These are phyloP conservation scores for Tylopilus rubrobrunneus DNA, from an alignment of 768 basidiomycete genomes.

Conservation along the genomic window DNA sequence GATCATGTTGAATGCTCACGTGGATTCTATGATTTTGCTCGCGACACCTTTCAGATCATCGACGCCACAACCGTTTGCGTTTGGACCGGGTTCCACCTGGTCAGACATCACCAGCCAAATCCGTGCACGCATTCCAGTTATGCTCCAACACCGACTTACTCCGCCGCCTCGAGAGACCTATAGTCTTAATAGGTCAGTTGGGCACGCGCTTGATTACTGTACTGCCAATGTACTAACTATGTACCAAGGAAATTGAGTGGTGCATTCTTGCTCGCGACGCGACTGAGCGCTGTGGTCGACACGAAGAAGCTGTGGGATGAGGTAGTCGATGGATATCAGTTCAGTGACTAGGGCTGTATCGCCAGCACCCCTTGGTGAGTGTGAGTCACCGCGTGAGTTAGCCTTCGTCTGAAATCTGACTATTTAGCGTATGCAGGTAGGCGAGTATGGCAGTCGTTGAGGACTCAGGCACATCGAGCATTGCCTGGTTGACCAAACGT, in stretches of 20 bases:
- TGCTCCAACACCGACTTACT: slow-evolving; percentile 84
- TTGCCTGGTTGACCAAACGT: too few relatives aligned
- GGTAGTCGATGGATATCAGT: slow-evolving; percentile 38
- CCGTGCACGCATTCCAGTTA: slow-evolving; percentile 78
- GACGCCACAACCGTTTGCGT: slow-evolving; percentile 72
- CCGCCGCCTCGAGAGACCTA: slow-evolving; percentile 96
- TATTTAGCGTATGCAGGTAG: not conserved
- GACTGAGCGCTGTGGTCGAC: slow-evolving; percentile 70
- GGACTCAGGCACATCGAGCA: too few relatives aligned
- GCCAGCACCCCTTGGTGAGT: not conserved
- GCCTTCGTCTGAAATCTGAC: not conserved
- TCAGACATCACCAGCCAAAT: slow-evolving; percentile 72
- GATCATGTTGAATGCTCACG: slow-evolving; percentile 86
- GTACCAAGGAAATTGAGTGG: slow-evolving; percentile 67
- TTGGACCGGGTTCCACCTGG: slow-evolving; percentile 65
- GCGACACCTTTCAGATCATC: slow-evolving; percentile 76
- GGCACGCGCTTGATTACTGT: slow-evolving; percentile 2
- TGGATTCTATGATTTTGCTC: slow-evolving; percentile 77
- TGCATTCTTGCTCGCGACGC: slow-evolving; percentile 72
- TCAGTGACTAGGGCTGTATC: not conserved
- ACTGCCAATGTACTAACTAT: not conserved
- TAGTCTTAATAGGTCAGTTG: slow-evolving; percentile 76
- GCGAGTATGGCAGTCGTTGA: not conserved
- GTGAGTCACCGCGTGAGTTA: not conserved
- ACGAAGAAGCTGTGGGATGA: slow-evolving; percentile 74